Percentiles rank a stretch among this genome's conserved stretches.
phyloP scores from a whole-genome alignment of 139 green algal species.

The Coelastrella sp. region DNA sequence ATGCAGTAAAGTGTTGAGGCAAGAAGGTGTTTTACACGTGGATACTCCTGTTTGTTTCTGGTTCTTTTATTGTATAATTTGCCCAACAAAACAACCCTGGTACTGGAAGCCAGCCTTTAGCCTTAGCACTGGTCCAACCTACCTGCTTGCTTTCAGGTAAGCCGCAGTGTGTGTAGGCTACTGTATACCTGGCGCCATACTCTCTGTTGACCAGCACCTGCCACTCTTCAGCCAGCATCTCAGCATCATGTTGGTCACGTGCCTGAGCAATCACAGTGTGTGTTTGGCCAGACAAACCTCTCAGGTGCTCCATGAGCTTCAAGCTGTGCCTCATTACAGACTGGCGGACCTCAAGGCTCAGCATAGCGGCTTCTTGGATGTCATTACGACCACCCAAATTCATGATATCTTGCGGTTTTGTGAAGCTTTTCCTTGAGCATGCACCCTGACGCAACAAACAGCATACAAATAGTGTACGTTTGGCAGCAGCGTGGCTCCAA shows the following conservation, averaged over 20 bases:
- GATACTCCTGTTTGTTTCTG: no score
- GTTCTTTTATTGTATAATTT: no score
- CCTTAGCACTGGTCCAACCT: not conserved
- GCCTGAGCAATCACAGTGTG: constrained; percentile 29
- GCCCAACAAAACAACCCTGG: no score
- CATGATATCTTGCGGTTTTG: not conserved
- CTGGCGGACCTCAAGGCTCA: not conserved
- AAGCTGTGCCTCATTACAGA: constrained; percentile 9
- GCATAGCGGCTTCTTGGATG: not conserved
- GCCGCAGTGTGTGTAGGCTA: constrained; percentile 1
- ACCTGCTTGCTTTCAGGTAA: not conserved
- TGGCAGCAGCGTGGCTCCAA: no score
- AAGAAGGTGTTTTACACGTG: no score
- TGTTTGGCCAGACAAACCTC: not conserved
- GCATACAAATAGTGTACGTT: no score
- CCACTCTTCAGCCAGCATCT: not conserved
- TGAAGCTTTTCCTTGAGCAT: not conserved
- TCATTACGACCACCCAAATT: not conserved
- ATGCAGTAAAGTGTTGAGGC: no score
- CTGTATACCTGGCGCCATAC: not conserved
- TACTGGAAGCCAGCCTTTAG: no score
- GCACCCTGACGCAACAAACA: not conserved
- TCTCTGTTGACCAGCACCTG: not conserved
- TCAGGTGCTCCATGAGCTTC: not conserved
- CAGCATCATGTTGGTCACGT: not conserved